Base-by-base conservation (phyloP, 805 yeast genomes). In the Candida suzukii region DNA sequence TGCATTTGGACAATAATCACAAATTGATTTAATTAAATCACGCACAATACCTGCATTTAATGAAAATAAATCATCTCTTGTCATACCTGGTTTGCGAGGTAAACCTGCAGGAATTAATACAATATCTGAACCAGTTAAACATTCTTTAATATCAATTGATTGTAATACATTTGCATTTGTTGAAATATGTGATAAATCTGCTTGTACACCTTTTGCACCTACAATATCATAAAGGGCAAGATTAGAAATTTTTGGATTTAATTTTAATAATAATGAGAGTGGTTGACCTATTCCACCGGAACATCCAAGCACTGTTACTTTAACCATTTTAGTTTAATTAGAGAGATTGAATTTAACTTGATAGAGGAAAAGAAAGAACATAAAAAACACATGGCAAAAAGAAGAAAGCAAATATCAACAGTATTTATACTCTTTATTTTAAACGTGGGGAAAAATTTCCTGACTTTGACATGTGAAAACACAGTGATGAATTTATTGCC, bases 221-320 rank as follows among this genome's bases (percentile, higher is more conserved):
- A 85, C 90, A 36, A 88, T 88, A 69, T 88, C 96, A 64, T 78
- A 88, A 44, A 88, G 72, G 5, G 95, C 78, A 52, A 88, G 71
- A 52, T 81, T 79, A 45, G 71, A 69, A 38, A 81, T 73, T 41
- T 71, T 68, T 31, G 77, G 78, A 52, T 79, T 76, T 45, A 87
- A 68, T 64, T 88, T 88, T 52, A 88, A 70, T 48, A 88, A 72
- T 41, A 88, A 76, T 13, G 95, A 86, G 46, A 88, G 72, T 34
- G 96, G 95, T 71, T 88, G 96, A 42, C 96, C 96, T 58, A 88
- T 88, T 46, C 96, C 96, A 53, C 95, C 95, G 39, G 90, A 87
- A 45, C 95, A 95, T 50, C 96, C 96, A 39, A 80, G 72, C 44
- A 87, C 88, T 46, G 95, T 76, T 41, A 86, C 95, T 71, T 87